Conservation (phyloP, 306 rosid genomes). For the Dalbergia cochinchinensis region DNA sequence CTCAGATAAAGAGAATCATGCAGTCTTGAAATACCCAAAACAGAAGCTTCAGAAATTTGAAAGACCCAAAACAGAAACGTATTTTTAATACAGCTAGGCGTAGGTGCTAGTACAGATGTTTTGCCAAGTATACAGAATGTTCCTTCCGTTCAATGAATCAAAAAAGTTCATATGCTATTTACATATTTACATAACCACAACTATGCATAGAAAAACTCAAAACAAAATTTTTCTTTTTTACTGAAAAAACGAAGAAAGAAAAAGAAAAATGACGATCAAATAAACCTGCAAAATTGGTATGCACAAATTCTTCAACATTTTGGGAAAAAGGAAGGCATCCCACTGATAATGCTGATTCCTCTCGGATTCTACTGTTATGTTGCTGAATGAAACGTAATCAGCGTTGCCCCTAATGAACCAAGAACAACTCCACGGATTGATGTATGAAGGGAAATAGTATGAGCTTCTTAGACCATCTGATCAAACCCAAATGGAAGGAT, state of each 20-base stretch:
- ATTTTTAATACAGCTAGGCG: background rate
- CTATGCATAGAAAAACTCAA: background rate
- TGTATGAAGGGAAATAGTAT: conserved; percentile 34
- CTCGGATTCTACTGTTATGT: conserved; percentile 15
- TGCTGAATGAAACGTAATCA: conserved; percentile 26
- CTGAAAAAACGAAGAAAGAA: background rate
- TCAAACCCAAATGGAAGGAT: conserved; percentile 82
- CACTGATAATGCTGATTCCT: conserved; percentile 29
- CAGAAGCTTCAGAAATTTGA: background rate
- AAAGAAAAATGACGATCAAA: background rate
- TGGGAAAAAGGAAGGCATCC: conserved; percentile 29
- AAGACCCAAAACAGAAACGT: too few species aligned
- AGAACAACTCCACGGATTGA: conserved; percentile 30
- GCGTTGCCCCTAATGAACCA: conserved; percentile 16
- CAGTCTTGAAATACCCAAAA: background rate
- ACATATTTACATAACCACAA: conserved; percentile 45
- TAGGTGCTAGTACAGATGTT: background rate
- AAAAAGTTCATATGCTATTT: background rate
- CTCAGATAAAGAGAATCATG: background rate
- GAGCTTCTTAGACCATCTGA: conserved; percentile 21
- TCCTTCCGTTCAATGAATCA: conserved; percentile 1
- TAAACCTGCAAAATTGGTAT: conserved; percentile 47
- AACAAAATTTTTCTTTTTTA: background rate
- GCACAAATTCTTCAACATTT: conserved; percentile 13
- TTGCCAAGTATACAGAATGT: too few species aligned